Conservation (phyloP, 2,329 filamentous ascomycete species). For the Aspergillus udagawae region DNA sequence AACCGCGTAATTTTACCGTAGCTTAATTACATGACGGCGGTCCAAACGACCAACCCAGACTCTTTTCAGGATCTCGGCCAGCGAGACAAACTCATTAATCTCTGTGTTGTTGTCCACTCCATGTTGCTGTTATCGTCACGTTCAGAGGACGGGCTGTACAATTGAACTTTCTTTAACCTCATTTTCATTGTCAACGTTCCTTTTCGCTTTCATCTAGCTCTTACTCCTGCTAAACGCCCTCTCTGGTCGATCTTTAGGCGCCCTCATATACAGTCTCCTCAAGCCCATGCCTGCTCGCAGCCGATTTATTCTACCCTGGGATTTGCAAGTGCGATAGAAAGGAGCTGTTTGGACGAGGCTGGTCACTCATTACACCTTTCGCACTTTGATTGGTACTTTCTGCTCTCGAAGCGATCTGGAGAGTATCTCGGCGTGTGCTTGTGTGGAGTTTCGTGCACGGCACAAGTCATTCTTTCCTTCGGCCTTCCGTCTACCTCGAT, state of each 20-base stretch:
- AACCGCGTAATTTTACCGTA: not conserved
- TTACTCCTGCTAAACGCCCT: not conserved
- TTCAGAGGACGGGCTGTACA: not conserved
- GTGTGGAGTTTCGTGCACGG: not conserved
- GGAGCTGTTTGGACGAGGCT: constrained; percentile 7
- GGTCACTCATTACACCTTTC: constrained; percentile 5
- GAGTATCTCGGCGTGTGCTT: not conserved
- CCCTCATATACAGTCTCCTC: constrained; percentile 14
- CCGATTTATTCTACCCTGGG: constrained; percentile 8
- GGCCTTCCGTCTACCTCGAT: not conserved
- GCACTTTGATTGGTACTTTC: not conserved
- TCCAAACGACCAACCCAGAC: constrained; percentile 2
- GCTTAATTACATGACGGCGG: constrained; percentile 9
- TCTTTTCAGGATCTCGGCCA: constrained; percentile 12
- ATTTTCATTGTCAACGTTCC: not conserved
- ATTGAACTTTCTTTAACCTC: not conserved
- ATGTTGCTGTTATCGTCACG: not conserved
- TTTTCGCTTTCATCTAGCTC: constrained; percentile 1
- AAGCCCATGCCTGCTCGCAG: constrained; percentile 11
- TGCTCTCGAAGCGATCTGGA: not conserved
- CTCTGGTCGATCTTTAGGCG: constrained; percentile 10
- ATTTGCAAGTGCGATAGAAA: constrained; percentile 6
- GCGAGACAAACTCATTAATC: constrained; percentile 10
- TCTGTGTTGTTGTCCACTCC: constrained; percentile 9
- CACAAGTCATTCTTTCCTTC: not conserved